Evolutionary conservation across 345 rosid genomes (phyloP).

Genomic region (Arabidopsis arenosa): DNA sequence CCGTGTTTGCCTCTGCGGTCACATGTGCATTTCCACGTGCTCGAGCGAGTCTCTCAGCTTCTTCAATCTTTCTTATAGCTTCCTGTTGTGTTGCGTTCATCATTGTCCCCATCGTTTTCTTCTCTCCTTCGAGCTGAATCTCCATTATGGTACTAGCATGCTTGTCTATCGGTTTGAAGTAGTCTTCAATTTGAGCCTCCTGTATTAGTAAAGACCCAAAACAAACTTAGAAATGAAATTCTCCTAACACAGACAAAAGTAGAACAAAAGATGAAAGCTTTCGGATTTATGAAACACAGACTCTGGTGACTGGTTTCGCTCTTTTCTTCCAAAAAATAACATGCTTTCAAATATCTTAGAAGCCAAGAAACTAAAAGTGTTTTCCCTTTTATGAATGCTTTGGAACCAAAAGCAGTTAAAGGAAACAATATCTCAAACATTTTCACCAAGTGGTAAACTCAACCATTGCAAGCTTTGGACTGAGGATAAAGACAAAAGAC

Average conservation of each 20-base stretch:
- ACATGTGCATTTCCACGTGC: conserved; percentile 35
- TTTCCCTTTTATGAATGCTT: neutral
- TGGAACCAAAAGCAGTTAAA: conserved; percentile 3
- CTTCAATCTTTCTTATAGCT: conserved; percentile 61
- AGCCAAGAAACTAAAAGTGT: neutral
- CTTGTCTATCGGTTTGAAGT: conserved; percentile 86
- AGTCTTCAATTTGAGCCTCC: conserved; percentile 85
- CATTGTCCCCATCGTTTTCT: conserved; percentile 74
- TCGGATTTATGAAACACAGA: conserved; percentile 1
- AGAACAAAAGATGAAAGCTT: neutral
- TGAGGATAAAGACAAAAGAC: conserved; percentile 35
- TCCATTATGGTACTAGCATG: conserved; percentile 78
- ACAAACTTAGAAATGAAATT: conserved; percentile 12
- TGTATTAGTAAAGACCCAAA: conserved; percentile 39
- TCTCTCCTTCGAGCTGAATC: conserved; percentile 85
- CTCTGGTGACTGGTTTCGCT: neutral
- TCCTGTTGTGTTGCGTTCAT: conserved; percentile 64
- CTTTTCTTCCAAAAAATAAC: neutral
- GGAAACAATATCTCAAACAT: conserved; percentile 1
- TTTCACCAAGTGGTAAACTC: neutral
- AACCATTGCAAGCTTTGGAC: neutral
- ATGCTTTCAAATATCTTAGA: neutral
- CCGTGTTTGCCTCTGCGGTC: conserved; percentile 29
- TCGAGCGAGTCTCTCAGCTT: conserved; percentile 56
- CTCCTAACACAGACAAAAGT: conserved; percentile 1